Percentiles rank a stretch among this genome's conserved stretches.
Evolutionary conservation across 805 yeast species (phyloP).

Genomic region (Kazachstania bromeliacearum): DNA sequence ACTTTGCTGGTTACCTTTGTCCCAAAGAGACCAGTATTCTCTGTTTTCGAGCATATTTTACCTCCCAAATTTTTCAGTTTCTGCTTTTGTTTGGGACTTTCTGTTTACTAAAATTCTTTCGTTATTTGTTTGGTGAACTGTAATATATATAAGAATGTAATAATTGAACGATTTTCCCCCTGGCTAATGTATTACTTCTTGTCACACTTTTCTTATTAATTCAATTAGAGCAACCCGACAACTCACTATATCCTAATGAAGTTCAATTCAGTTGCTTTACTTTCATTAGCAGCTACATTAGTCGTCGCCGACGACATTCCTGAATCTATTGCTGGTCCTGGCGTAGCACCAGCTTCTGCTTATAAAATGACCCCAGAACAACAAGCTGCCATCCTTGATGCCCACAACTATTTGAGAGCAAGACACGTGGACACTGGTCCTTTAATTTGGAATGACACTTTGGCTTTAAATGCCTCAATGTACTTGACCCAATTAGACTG

Average conservation of each 20-base stretch:
- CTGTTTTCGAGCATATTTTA: no score
- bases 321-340: not conserved
- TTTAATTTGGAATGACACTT: slow-evolving; percentile 40
- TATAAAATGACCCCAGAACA: slow-evolving; percentile 1
- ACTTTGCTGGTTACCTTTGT: no score
- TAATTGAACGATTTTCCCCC: not conserved
- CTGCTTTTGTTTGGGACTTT: no score
- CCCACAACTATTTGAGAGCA: slow-evolving; percentile 38
- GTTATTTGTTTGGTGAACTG: no score
- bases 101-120: no score
- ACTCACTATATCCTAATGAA: no score
- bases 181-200: not conserved
- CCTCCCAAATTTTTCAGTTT: no score
- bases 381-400: not conserved
- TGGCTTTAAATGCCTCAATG: slow-evolving; percentile 40
- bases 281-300: not conserved
- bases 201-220: no score
- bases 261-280: no score
- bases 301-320: not conserved
- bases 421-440: slow-evolving; percentile 19
- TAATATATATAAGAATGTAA: no score
- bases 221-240: no score
- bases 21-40: no score
- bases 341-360: not conserved
- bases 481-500: slow-evolving; percentile 43